Conservation (phyloP, 1,139 yeast species). For the Arxiozyma bovina region DNA sequence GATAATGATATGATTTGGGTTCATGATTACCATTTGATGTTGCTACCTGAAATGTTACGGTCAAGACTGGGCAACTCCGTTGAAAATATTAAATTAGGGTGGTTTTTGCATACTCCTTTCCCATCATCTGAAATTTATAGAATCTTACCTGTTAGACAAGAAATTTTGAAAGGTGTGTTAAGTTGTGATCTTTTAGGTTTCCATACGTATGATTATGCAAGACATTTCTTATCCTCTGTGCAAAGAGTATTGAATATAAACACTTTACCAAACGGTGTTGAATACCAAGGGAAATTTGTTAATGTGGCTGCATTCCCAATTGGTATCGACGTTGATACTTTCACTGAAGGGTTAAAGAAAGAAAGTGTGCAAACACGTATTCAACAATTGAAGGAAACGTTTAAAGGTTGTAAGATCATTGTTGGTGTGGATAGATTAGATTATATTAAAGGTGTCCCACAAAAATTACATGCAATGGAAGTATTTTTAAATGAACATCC, state of each 20-base stretch:
- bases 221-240: conserved; percentile 92
- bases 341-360: conserved; percentile 66
- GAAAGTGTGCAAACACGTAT: conserved; percentile 59
- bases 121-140: conserved; percentile 95
- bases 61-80: conserved; percentile 37
- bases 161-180: conserved; percentile 82
- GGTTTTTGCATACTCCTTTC: conserved; percentile 95
- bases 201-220: conserved; percentile 99
- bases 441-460: conserved; percentile 96
- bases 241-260: conserved; percentile 73
- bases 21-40: conserved; percentile 95
- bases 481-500: conserved; percentile 88
- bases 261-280: conserved; percentile 87
- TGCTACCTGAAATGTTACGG: conserved; percentile 83
- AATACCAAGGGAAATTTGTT: conserved; percentile 66
- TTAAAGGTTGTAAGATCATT: conserved; percentile 67
- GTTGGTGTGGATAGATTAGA: conserved; percentile 95
- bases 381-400: conserved; percentile 48
- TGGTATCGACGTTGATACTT: conserved; percentile 92
- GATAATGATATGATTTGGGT: conserved; percentile 94
- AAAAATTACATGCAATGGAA: conserved; percentile 90
- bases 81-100: conserved; percentile 70
- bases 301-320: conserved; percentile 96
- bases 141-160: conserved; percentile 89
- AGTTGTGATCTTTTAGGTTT: conserved; percentile 94